A percentile compares a stretch with the other conserved stretches of the same genome.
These are phyloP conservation scores for Drechslerella dactyloides DNA, from an alignment of 2,329 filamentous ascomycete genomes.

Conservation along the genomic window DNA sequence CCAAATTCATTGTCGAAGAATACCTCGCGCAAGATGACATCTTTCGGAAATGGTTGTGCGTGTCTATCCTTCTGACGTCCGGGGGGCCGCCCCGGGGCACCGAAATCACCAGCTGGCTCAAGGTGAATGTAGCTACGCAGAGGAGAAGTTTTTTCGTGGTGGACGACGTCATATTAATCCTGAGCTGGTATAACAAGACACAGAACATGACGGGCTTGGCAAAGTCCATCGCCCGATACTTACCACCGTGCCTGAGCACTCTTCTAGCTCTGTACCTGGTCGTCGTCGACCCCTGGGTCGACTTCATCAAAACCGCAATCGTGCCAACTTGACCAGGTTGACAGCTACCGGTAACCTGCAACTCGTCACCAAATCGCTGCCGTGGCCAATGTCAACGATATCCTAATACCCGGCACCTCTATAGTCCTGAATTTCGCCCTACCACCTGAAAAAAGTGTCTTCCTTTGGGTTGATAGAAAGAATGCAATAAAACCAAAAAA, in stretches of 20 bases:
- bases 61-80: conserved; percentile 10
- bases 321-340: too few species aligned
- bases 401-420: too few species aligned
- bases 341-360: too few species aligned
- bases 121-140: not conserved
- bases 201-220: conserved; percentile 8
- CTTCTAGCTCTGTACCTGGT: conserved; percentile 8
- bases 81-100: conserved; percentile 16
- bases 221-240: conserved; percentile 2
- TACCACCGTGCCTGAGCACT: not conserved
- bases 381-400: too few species aligned
- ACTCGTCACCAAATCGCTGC: too few species aligned
- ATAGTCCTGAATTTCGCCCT: too few species aligned
- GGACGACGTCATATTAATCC: conserved; percentile 11
- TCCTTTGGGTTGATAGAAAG: too few species aligned
- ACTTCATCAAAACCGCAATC: too few species aligned
- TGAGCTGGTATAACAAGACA: conserved; percentile 15
- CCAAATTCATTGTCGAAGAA: too few species aligned
- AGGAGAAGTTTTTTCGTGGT: conserved; percentile 12
- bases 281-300: conserved; percentile 8
- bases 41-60: conserved; percentile 7
- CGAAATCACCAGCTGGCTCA: conserved; percentile 1
- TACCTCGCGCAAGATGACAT: conserved; percentile 7
- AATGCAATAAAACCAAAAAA: too few species aligned
- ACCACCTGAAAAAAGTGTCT: too few species aligned